phyloP scores from a whole-genome alignment of 371 early-diverging fungal genomes.

The Edhazardia aedis region DNA sequence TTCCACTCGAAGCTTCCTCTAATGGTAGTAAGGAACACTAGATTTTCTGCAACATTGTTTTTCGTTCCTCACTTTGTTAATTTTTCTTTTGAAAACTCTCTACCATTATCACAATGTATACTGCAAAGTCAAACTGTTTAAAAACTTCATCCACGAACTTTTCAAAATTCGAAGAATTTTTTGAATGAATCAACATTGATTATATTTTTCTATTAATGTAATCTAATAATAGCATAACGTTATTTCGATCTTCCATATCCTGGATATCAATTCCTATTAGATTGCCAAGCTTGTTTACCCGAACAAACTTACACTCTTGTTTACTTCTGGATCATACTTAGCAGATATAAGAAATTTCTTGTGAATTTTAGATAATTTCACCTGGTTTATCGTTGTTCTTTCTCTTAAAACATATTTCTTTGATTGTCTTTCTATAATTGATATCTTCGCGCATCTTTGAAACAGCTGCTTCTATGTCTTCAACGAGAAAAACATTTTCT shows the following conservation, averaged over 20 bases:
- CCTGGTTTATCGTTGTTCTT: no score
- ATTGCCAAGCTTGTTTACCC: no score
- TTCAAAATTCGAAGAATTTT: background rate
- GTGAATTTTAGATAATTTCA: background rate
- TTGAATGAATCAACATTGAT: background rate
- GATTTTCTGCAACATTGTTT: background rate
- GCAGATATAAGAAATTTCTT: background rate
- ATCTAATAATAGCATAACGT: background rate
- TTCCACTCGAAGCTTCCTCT: slow-evolving; percentile 1
- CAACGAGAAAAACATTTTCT: no score
- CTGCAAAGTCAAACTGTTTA: background rate
- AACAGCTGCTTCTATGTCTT: no score
- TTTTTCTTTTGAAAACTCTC: background rate
- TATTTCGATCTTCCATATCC: background rate
- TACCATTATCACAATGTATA: background rate
- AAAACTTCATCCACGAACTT: background rate
- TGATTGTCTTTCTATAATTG: background rate
- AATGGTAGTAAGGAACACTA: background rate
- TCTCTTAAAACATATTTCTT: background rate
- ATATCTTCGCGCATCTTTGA: background rate
- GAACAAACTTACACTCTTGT: background rate
- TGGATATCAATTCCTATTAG: background rate
- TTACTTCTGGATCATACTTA: background rate
- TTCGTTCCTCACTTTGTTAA: background rate
- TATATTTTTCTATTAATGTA: background rate